Conservation (phyloP, 768 basidiomycete species). For the Rossbeevera mucosa region DNA sequence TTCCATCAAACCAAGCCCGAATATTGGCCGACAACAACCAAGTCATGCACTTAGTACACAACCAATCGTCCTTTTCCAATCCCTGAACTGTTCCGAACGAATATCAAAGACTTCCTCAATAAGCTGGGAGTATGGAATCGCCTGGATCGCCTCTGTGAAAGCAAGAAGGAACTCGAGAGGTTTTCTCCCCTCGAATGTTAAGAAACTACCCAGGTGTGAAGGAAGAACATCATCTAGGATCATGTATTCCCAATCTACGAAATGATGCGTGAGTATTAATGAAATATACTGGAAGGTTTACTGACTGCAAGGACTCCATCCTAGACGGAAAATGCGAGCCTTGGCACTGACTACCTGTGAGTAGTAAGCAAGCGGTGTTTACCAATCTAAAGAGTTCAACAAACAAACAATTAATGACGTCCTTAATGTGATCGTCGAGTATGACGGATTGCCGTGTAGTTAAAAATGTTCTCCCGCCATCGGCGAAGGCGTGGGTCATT, state of each 20-base stretch:
- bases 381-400: background rate
- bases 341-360: conserved; percentile 7
- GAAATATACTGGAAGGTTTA: background rate
- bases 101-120: conserved; percentile 17
- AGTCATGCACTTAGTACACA: conserved; percentile 30
- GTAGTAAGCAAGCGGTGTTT: background rate
- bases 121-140: conserved; percentile 9
- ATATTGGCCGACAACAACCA: conserved; percentile 15
- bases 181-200: conserved; percentile 4
- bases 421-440: conserved; percentile 14
- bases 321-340: conserved; percentile 9
- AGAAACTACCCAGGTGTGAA: background rate
- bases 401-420: conserved; percentile 23
- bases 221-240: background rate
- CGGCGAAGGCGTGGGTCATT: conserved; percentile 7
- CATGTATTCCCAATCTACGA: conserved; percentile 20
- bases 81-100: conserved; percentile 13
- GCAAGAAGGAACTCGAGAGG: conserved; percentile 4
- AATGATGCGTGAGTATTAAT: background rate
- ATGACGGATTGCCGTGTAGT: conserved; percentile 13
- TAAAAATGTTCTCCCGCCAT: background rate
- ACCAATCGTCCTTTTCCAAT: conserved; percentile 30
- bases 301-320: conserved; percentile 28
- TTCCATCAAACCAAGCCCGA: conserved; percentile 12
- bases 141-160: conserved; percentile 3